A percentile compares a stretch with the other conserved stretches of the same genome.
Conservation (phyloP, 1,284 basidiomycete genomes). For the Sphagnurus paluster region DNA sequence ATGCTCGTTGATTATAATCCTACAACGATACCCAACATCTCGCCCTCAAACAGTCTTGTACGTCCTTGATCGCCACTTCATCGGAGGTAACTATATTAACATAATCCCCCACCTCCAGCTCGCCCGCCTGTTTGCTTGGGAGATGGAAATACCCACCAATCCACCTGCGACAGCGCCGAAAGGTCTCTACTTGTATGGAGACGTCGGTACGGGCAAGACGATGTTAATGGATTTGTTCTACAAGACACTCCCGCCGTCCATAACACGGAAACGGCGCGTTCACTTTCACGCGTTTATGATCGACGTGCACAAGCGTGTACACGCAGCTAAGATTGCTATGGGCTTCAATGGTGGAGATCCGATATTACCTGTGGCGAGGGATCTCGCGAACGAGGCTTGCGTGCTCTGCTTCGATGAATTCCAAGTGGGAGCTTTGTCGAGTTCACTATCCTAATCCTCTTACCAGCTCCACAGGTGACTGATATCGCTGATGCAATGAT, state of each 20-base stretch:
- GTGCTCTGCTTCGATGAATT: slow-evolving; percentile 99
- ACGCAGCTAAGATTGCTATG: slow-evolving; percentile 72
- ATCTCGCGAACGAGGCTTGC: slow-evolving; percentile 82
- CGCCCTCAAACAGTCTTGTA: slow-evolving; percentile 45
- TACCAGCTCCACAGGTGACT: slow-evolving; percentile 63
- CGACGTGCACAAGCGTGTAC: slow-evolving; percentile 93
- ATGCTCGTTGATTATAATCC: slow-evolving; percentile 74
- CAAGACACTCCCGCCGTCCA: slow-evolving; percentile 78
- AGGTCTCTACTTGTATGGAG: slow-evolving; percentile 95
- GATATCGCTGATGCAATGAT: slow-evolving; percentile 99
- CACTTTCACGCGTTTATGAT: slow-evolving; percentile 99
- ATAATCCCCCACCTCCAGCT: slow-evolving; percentile 42
- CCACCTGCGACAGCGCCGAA: slow-evolving; percentile 67
- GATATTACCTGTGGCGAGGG: slow-evolving; percentile 86
- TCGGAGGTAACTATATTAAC: slow-evolving; percentile 8
- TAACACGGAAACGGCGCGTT: slow-evolving; percentile 81
- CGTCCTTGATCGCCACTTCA: slow-evolving; percentile 17
- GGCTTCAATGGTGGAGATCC: slow-evolving; percentile 79
- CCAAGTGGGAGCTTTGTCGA: slow-evolving; percentile 56
- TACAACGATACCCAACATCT: slow-evolving; percentile 53
- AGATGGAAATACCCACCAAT: slow-evolving; percentile 38
- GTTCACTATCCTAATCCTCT: not conserved
- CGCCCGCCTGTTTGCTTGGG: slow-evolving; percentile 62
- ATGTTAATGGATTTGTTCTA: slow-evolving; percentile 99
- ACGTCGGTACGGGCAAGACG: slow-evolving; percentile 95